phyloP scores from a whole-genome alignment of 2,329 filamentous ascomycete genomes.

The Talaromyces verruculosus region DNA sequence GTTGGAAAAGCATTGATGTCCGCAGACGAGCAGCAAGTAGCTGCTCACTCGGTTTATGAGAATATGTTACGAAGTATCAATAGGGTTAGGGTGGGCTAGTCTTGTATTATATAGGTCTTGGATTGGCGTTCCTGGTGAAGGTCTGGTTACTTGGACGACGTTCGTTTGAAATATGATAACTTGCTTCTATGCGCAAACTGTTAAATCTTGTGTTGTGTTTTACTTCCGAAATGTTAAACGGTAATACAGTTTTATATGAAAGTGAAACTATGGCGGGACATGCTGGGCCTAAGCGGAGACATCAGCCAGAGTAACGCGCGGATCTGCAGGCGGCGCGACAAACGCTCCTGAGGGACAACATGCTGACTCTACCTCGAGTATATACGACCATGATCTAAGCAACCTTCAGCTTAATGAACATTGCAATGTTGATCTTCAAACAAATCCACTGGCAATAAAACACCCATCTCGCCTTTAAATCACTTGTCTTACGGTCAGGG shows the following conservation, averaged over 20 bases:
- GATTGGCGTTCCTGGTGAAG: not conserved
- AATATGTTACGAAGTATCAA: not conserved
- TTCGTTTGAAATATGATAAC: slow-evolving; percentile 1
- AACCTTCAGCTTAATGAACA: not conserved
- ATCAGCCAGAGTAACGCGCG: slow-evolving; percentile 1
- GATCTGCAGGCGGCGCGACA: slow-evolving; percentile 13
- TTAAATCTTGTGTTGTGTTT: not conserved
- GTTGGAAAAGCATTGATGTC: not conserved
- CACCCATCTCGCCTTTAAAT: not conserved
- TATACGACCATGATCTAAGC: not conserved
- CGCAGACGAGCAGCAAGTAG: not conserved
- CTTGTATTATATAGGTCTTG: slow-evolving; percentile 6
- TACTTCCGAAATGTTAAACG: not conserved
- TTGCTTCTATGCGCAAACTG: not conserved
- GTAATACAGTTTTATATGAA: not conserved
- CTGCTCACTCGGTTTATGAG: not conserved
- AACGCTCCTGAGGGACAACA: slow-evolving; percentile 1
- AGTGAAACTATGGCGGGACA: slow-evolving; percentile 7
- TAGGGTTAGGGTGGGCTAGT: slow-evolving; percentile 2
- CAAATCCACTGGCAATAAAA: not conserved
- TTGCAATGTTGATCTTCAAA: not conserved
- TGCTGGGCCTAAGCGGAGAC: not conserved
- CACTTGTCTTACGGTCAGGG: not conserved
- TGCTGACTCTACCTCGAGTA: not conserved
- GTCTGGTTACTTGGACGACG: not conserved